Percentiles rank a stretch among this genome's conserved stretches.
Evolutionary conservation across 805 yeast species (phyloP).

Genomic region (Isabelozyma pseudorhagii): DNA sequence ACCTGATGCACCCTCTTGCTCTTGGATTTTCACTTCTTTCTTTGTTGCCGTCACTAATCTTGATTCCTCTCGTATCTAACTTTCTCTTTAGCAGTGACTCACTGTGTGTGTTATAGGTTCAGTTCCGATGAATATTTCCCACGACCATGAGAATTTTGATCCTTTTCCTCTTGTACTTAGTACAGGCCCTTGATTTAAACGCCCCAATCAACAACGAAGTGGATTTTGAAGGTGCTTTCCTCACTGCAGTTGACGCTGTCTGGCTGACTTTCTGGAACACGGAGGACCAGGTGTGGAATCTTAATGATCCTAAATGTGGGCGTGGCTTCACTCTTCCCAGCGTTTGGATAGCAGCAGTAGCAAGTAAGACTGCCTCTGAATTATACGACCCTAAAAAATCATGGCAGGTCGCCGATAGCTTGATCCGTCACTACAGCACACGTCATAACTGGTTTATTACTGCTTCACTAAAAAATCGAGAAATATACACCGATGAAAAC

Average conservation of each 20-base stretch:
- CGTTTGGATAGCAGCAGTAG: conserved; percentile 17
- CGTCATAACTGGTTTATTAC: conserved; percentile 3
- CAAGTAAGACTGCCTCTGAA: conserved; percentile 7
- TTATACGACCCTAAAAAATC: not conserved
- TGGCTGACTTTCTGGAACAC: conserved; percentile 17
- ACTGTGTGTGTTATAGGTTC: not conserved
- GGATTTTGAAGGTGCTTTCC: conserved; percentile 5
- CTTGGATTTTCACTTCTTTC: too few relatives aligned
- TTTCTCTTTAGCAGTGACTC: not conserved
- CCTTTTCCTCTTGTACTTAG: not conserved
- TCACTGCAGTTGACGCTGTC: conserved; percentile 6
- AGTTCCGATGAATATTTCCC: not conserved
- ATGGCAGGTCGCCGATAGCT: conserved; percentile 3
- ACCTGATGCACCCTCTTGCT: too few relatives aligned
- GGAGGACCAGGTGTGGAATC: conserved; percentile 7
- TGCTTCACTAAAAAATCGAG: conserved; percentile 15
- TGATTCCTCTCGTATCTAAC: too few relatives aligned
- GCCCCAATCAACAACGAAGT: not conserved
- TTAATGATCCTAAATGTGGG: conserved; percentile 7
- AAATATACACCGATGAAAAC: conserved; percentile 28
- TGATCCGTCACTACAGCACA: conserved; percentile 1
- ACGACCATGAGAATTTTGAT: not conserved
- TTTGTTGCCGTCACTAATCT: too few relatives aligned
- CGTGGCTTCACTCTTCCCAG: conserved; percentile 5
- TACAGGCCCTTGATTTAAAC: not conserved